Conservation (phyloP, 352 stramenopile species). For the Globisporangium perplexum region DNA sequence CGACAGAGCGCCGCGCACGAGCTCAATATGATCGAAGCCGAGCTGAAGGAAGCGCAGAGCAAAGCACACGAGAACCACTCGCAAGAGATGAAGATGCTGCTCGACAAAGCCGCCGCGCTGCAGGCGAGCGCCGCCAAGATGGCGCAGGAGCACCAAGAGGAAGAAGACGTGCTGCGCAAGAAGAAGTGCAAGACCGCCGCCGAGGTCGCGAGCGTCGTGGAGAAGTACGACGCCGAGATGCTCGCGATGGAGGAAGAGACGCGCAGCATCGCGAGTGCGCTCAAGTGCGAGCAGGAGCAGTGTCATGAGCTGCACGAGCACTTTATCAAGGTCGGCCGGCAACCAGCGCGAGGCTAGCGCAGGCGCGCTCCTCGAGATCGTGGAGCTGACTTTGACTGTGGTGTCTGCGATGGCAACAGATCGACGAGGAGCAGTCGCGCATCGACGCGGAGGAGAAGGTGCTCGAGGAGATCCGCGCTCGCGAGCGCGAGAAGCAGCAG, state of each 20-base stretch:
- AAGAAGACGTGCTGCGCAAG: slow-evolving; percentile 74
- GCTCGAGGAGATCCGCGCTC: slow-evolving; percentile 58
- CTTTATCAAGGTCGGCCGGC: slow-evolving; percentile 70
- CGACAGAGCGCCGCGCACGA: slow-evolving; percentile 57
- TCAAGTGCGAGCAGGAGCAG: slow-evolving; percentile 42
- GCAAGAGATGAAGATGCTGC: slow-evolving; percentile 67
- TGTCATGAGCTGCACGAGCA: slow-evolving; percentile 76
- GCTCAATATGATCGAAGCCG: slow-evolving; percentile 64
- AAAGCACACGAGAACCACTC: slow-evolving; percentile 74
- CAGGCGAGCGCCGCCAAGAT: slow-evolving; percentile 57
- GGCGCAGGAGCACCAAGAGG: slow-evolving; percentile 78
- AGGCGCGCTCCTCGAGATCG: background rate
- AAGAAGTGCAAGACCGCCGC: slow-evolving; percentile 76
- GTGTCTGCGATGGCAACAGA: slow-evolving; percentile 17
- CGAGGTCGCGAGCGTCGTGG: slow-evolving; percentile 63
- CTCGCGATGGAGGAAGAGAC: slow-evolving; percentile 49
- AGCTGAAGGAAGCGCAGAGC: slow-evolving; percentile 69
- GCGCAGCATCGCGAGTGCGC: slow-evolving; percentile 31
- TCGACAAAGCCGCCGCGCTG: slow-evolving; percentile 49
- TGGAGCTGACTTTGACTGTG: background rate
- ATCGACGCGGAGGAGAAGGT: slow-evolving; percentile 78
- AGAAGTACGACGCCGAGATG: slow-evolving; percentile 81
- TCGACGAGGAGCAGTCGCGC: slow-evolving; percentile 82
- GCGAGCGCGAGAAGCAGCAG: slow-evolving; percentile 71
- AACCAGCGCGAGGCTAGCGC: too few species aligned